A percentile compares a stretch with the other conserved stretches of the same genome.
Evolutionary conservation across 2,329 filamentous ascomycete species (phyloP).

Genomic region (Venturia carpophila): DNA sequence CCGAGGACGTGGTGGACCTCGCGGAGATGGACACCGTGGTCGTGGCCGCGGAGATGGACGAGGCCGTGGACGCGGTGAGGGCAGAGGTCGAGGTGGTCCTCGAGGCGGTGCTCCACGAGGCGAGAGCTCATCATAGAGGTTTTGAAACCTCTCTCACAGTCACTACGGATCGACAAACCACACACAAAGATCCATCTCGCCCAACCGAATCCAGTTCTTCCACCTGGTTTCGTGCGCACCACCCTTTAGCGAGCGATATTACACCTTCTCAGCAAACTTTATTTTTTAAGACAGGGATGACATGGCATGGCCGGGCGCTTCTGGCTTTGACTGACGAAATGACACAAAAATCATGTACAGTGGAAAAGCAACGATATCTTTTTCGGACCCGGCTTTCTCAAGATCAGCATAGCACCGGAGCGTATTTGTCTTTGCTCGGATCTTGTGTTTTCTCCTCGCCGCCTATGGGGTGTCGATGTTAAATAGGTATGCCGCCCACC

Average conservation of each 20-base stretch:
- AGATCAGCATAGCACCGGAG: constrained; percentile 7
- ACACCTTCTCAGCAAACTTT: neutral
- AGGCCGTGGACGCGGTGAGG: constrained; percentile 26
- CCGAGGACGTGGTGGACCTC: constrained; percentile 45
- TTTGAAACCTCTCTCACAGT: neutral
- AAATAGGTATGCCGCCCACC: neutral
- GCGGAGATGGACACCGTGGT: constrained; percentile 37
- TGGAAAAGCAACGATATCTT: neutral
- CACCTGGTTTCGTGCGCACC: constrained; percentile 2
- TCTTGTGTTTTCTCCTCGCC: constrained; percentile 2
- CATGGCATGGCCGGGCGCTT: constrained; percentile 7
- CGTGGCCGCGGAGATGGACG: constrained; percentile 32
- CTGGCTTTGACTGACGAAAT: constrained; percentile 6
- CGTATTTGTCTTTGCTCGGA: constrained; percentile 6
- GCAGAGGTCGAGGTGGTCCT: constrained; percentile 35
- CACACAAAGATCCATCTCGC: neutral
- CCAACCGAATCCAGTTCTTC: neutral
- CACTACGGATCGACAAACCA: neutral
- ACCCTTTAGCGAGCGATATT: neutral
- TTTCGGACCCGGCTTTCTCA: neutral
- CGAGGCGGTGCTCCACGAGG: constrained; percentile 12
- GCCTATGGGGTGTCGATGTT: neutral
- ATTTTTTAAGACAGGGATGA: constrained; percentile 3
- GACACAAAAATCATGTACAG: constrained; percentile 5
- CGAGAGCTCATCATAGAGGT: constrained; percentile 4